phyloP scores from a whole-genome alignment of 2,329 filamentous ascomycete species.

The Sporothrix humicola region DNA sequence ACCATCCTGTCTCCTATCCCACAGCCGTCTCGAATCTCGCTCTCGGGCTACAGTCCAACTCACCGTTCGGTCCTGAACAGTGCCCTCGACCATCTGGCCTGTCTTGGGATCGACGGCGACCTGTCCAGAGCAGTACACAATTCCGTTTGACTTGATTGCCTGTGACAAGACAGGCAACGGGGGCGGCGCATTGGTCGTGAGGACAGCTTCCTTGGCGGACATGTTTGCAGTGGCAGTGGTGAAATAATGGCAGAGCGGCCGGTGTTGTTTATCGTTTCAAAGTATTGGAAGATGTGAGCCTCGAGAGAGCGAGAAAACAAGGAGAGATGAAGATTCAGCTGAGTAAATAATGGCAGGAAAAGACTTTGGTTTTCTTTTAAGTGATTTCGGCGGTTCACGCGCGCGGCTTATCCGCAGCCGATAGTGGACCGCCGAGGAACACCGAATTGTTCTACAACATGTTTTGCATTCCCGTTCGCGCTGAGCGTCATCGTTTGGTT shows the following conservation, averaged over 20 bases:
- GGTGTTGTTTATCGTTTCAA: no score
- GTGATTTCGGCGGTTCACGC: not conserved
- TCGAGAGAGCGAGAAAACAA: not conserved
- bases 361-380: not conserved
- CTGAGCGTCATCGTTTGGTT: not conserved
- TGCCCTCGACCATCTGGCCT: constrained; percentile 60
- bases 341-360: not conserved
- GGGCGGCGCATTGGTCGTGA: constrained; percentile 56
- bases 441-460: not conserved
- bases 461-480: constrained; percentile 8
- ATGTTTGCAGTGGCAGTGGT: not conserved
- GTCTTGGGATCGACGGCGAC: constrained; percentile 64
- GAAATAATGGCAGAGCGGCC: no score
- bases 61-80: constrained; percentile 60
- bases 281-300: not conserved
- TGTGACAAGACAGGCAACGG: constrained; percentile 64
- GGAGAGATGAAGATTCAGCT: not conserved
- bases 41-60: not conserved
- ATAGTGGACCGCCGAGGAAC: not conserved
- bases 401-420: constrained; percentile 27
- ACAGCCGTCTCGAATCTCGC: no score
- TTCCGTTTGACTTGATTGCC: constrained; percentile 66
- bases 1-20: no score
- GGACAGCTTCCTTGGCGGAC: constrained; percentile 43
- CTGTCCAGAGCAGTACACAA: constrained; percentile 73